Evolutionary conservation across 2,329 filamentous ascomycete genomes (phyloP), one percentile per base, ranked within the genome.

Genomic region (Aphanocladium album): DNA sequence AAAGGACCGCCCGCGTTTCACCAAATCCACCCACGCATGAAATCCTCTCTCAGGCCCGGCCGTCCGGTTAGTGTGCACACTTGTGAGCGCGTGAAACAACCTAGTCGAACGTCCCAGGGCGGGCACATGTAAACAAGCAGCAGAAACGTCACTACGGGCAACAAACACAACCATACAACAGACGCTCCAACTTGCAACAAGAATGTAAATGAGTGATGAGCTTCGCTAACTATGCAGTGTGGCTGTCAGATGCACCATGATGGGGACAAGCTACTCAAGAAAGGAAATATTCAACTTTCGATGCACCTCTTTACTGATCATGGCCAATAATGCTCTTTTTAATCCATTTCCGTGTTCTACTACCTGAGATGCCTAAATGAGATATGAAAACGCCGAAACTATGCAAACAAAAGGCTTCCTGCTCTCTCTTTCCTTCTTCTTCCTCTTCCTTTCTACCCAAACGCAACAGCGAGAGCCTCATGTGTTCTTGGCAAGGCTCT

Each of bases 401-500:
- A 59, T 59, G 57, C 57, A 52, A 59, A 2, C 17, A 25, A 37
- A n/a, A 5, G 11, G 11, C 9, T 17, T 30, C 30, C 5, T 30
- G 9, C 30, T 30, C 30, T 9, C 30, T 30, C 30, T 30, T 30
- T 30, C 30, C 30, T 9, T 30, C 30, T 30, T 30, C 30, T 30
- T 30, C 30, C 30, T 30, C 30, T 30, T 30, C 30, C 9, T 30
- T 30, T 9, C 30, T 16, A 54, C 41, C 21, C 23, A 46, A 46
- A 23, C 12, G 25, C 21, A n/a, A 37, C 8, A 3, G 16, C 21
- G 19, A 37, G 14, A 3, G 16, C 16, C 50, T 68, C 62, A 75
- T 49, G 67, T 65, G 62, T 79, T 72, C 77, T 86, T 89, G 67
- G 84, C 89, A 69, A 95, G 74, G 72, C 87, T 91, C 79, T 95